Evolutionary conservation across 2,329 filamentous ascomycete species (phyloP).

Genomic region (Trichoderma cornu-damae): DNA sequence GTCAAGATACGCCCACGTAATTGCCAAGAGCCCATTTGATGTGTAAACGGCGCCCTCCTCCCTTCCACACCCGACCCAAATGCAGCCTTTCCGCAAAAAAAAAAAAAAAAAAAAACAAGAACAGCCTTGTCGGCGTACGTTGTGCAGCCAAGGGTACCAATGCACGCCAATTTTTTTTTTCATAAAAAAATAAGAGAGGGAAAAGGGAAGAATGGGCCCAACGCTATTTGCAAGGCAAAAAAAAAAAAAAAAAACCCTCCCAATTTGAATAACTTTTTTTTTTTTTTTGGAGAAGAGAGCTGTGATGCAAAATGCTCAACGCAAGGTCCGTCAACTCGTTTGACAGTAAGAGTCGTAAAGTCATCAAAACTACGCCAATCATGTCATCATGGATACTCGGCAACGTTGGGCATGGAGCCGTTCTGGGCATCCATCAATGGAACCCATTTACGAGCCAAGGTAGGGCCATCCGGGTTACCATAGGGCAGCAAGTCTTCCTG

Average conservation of each 20-base stretch:
- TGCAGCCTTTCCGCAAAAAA: slow-evolving; percentile 1
- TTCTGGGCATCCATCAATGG: slow-evolving; percentile 31
- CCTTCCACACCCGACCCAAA: background rate
- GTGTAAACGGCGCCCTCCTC: background rate
- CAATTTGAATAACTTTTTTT: slow-evolving; percentile 19
- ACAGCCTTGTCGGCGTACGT: background rate
- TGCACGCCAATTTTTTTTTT: slow-evolving; percentile 12
- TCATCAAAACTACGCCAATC: slow-evolving; percentile 18
- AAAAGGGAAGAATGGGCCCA: background rate
- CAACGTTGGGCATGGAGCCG: slow-evolving; percentile 24
- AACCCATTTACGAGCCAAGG: slow-evolving; percentile 42
- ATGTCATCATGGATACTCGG: slow-evolving; percentile 31
- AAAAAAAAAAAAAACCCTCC: too few relatives aligned
- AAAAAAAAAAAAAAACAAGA: slow-evolving; percentile 13
- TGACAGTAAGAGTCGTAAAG: slow-evolving; percentile 19
- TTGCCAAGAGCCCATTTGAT: background rate
- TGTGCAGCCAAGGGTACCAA: slow-evolving; percentile 5
- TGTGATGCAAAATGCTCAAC: slow-evolving; percentile 23
- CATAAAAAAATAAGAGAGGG: too few relatives aligned
- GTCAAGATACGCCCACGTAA: background rate
- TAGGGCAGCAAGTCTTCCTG: slow-evolving; percentile 39
- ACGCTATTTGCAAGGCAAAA: slow-evolving; percentile 8
- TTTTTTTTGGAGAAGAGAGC: too few relatives aligned
- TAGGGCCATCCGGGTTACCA: slow-evolving; percentile 38
- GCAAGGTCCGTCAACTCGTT: slow-evolving; percentile 21